Base-by-base conservation (phyloP, 2,329 filamentous ascomycete species). In the Penicillium expansum region DNA sequence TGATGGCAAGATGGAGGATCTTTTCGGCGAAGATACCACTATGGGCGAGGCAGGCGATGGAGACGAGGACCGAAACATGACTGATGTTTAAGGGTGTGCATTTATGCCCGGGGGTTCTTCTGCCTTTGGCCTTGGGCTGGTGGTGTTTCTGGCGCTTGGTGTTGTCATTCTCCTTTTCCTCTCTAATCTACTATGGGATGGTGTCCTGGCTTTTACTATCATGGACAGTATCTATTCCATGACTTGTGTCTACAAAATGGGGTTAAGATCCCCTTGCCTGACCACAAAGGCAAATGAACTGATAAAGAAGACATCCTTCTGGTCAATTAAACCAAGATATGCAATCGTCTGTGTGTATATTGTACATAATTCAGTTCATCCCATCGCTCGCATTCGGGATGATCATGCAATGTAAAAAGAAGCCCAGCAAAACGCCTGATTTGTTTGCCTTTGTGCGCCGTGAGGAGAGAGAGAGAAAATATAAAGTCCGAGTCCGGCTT, bases 1-100 rank as follows among this genome's bases (percentile, higher is more conserved):
- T 22, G 77, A 79, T 65, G 77, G 76, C 8, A 75, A 71, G 62
- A 78, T 79, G 76, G 77, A 79, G 63, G 77, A 79, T 67, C 70
- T 79, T 9, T 79, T 79, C 58, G 77, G 77, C 1, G 75, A 77
- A 39, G 72, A 76, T 62, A 68, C 71, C 6, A 66, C 66, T 3
- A 75, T 76, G 71, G 72, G 68, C 5, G 72, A 72, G 47, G 68
- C 69, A 5, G 71, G 69, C 16, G 73, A 71, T 39, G 70, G 66
- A 2, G 75, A 75, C 57, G 71, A 66, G 52, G 76, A 78, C 57
- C 74, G 74, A 54, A 70, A 71, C 13, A 79, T 78, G 76, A 74
- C 71, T 43, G 76, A 77, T 69, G 73, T 69, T 58, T 77, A 65
- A 66, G 55, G 11, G 18, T 16, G 14, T 48, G 38, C 20, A 45